Evolutionary conservation across 306 rosid genomes (phyloP).

Genomic region (Dalbergia cochinchinensis): DNA sequence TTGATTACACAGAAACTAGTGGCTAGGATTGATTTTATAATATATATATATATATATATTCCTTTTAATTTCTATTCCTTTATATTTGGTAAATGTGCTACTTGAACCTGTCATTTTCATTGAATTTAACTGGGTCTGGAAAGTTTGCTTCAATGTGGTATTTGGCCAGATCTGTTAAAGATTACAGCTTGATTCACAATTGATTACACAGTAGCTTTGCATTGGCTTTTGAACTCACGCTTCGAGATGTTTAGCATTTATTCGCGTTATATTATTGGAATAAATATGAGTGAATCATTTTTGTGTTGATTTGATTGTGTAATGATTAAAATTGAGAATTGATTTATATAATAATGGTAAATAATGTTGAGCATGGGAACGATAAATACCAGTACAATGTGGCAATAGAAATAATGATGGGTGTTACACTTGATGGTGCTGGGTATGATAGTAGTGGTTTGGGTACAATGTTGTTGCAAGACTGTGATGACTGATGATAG

Average conservation of each 20-base stretch:
- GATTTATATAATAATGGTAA: not conserved
- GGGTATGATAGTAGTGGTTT: constrained; percentile 22
- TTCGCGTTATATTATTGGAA: not conserved
- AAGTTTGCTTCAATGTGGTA: not conserved
- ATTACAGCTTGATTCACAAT: not conserved
- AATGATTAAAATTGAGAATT: constrained; percentile 18
- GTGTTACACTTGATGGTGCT: not conserved
- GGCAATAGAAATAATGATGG: not conserved
- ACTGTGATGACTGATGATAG: not conserved
- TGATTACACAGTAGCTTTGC: constrained; percentile 9
- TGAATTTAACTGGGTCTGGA: not conserved
- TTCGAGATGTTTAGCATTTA: not conserved
- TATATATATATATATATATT: not conserved
- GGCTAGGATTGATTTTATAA: constrained; percentile 17
- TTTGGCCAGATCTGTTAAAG: not conserved
- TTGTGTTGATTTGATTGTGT: not conserved
- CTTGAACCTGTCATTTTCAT: constrained; percentile 15
- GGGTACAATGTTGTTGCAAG: not conserved
- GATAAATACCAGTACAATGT: not conserved
- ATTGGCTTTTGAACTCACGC: constrained; percentile 4
- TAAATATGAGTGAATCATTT: not conserved
- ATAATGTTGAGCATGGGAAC: constrained; percentile 4
- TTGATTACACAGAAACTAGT: constrained; percentile 13
- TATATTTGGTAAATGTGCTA: not conserved
- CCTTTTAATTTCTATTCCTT: too few species aligned